Conservation (phyloP, 1,284 basidiomycete species). For the Ceratobasidium sp. region DNA sequence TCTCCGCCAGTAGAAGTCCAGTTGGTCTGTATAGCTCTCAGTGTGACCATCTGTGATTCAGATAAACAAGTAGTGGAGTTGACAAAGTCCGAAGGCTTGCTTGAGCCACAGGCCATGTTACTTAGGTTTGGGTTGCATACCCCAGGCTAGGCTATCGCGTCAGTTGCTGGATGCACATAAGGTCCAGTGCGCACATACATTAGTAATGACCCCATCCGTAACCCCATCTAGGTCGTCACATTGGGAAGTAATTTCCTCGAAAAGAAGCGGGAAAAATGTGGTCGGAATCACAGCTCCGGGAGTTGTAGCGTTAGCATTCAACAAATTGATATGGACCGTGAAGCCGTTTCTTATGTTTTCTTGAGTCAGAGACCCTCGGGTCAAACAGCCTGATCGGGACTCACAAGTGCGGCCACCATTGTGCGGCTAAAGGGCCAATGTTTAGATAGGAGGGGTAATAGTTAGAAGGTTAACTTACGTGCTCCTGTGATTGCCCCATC, state of each 20-base stretch:
- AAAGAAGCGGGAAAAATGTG: constrained; percentile 7
- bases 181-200: background rate
- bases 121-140: constrained; percentile 24
- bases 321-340: constrained; percentile 9
- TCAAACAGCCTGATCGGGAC: background rate
- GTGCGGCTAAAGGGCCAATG: constrained; percentile 7
- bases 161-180: background rate
- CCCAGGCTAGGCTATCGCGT: background rate
- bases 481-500: constrained; percentile 27
- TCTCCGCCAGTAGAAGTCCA: constrained; percentile 21
- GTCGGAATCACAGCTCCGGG: constrained; percentile 13
- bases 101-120: background rate
- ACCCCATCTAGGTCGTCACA: constrained; percentile 28
- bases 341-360: constrained; percentile 32
- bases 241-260: constrained; percentile 13
- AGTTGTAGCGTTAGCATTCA: constrained; percentile 6
- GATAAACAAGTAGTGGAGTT: constrained; percentile 18
- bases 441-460: constrained; percentile 35
- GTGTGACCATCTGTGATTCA: constrained; percentile 1
- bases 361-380: no score
- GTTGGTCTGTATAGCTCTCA: constrained; percentile 14
- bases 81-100: constrained; percentile 11
- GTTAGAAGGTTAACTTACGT: constrained; percentile 3
- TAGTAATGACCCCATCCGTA: constrained; percentile 10
- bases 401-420: constrained; percentile 35